phyloP scores from a whole-genome alignment of 2,329 filamentous ascomycete species.

The Epichloe uncinata region DNA sequence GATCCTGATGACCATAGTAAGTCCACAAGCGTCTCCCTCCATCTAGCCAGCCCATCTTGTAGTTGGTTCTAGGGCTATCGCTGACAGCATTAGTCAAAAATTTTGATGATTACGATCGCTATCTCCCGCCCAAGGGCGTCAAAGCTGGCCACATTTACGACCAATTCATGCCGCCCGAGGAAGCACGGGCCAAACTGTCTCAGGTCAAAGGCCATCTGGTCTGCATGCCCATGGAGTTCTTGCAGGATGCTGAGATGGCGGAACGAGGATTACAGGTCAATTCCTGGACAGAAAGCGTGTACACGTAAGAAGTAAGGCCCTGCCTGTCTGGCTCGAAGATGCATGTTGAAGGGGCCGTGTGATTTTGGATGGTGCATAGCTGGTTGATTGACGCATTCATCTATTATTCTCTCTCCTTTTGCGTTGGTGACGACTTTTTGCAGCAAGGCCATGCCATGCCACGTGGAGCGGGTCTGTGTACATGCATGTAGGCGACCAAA shows the following conservation, averaged over 20 bases:
- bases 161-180: conserved; percentile 55
- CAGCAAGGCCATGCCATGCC: background rate
- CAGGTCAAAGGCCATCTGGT: conserved; percentile 80
- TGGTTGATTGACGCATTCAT: background rate
- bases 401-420: no score
- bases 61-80: background rate
- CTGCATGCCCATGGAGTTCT: conserved; percentile 86
- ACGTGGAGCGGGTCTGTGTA: background rate
- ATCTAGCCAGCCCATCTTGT: background rate
- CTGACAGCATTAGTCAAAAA: conserved; percentile 48
- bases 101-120: conserved; percentile 80
- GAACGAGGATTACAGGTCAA: conserved; percentile 82
- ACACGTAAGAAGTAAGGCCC: conserved; percentile 37
- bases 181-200: conserved; percentile 63
- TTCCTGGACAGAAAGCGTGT: conserved; percentile 73
- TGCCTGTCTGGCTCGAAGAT: background rate
- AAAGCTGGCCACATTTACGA: conserved; percentile 84
- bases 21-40: conserved; percentile 11
- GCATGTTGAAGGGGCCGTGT: background rate
- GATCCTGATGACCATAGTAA: conserved; percentile 77
- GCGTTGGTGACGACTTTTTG: background rate
- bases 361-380: background rate
- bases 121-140: conserved; percentile 53
- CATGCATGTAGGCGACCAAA: no score
- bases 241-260: conserved; percentile 77